Evolutionary conservation across 129 eudicot species (phyloP).

Genomic region (Lonicera japonica): DNA sequence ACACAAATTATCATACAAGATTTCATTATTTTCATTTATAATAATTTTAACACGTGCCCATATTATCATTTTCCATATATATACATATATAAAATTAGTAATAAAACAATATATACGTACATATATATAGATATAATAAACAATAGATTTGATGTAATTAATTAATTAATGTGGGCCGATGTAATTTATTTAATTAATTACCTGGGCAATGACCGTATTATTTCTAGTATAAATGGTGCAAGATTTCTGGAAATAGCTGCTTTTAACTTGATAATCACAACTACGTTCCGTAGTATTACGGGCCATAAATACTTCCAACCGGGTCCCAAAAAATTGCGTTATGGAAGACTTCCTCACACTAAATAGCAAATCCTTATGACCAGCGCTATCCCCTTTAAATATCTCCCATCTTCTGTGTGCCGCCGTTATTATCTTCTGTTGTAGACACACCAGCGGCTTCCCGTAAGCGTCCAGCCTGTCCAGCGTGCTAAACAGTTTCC

Average conservation of each 20-base stretch:
- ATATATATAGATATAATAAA: too few relatives aligned
- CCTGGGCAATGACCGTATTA: conserved; percentile 27
- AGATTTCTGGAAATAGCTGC: conserved; percentile 32
- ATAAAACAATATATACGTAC: too few relatives aligned
- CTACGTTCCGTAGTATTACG: conserved; percentile 17
- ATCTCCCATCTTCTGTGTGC: conserved; percentile 38
- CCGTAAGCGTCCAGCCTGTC: conserved; percentile 49
- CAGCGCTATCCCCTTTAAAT: conserved; percentile 33
- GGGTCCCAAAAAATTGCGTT: conserved; percentile 25
- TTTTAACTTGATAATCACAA: conserved; percentile 33
- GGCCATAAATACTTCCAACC: conserved; percentile 31
- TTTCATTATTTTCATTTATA: too few relatives aligned
- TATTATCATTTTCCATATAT: too few relatives aligned
- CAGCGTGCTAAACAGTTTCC: conserved; percentile 25
- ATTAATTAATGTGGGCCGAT: too few relatives aligned
- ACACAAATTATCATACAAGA: too few relatives aligned
- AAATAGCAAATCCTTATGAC: conserved; percentile 24
- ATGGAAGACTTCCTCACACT: conserved; percentile 23
- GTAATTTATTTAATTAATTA: too few relatives aligned
- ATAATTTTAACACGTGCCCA: too few relatives aligned
- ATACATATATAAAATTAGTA: too few relatives aligned
- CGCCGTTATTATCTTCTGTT: conserved; percentile 34
- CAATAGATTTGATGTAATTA: too few relatives aligned
- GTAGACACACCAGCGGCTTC: conserved; percentile 38
- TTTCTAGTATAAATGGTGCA: conserved; percentile 29